Evolutionary conservation across 2,329 filamentous ascomycete species (phyloP), one percentile per base, ranked within the genome.

Genomic region (Aspergillus ochraceoroseus): DNA sequence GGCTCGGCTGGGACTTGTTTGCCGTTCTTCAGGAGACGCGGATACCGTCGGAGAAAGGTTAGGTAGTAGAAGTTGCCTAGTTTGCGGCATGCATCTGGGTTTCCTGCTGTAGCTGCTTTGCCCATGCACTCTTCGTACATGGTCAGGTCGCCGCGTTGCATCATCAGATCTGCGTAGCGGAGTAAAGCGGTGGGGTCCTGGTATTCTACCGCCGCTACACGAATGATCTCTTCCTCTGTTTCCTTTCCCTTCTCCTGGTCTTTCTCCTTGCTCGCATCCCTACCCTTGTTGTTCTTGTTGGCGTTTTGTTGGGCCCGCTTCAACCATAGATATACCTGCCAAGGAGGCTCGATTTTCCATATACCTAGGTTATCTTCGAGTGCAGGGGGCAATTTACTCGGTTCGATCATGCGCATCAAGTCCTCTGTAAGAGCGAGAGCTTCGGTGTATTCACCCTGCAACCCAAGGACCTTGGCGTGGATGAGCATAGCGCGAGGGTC

Each of bases 21-120:
- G 11, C 12, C 7, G 11, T 26, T 13, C 5, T 11, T 7, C 13
- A n/a, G n/a, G n/a, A n/a, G n/a, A n/a, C n/a, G 57, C 0, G 54
- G 51, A 19, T 54, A 53, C 20, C 45, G 38, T 3, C 58, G 56
- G 8, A 49, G 47, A n/a, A 26, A 57, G 5, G 51, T 64, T 29
- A 53, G 57, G 36, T 56, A 62, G 44, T 68, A 68, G 41, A 61
- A 61, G 31, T 64, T 61, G 2, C 55, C 65, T 6, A 68, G 49
- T 20, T 54, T 56, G n/a, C 54, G 42, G 42, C 58, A 62, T 2
- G 64, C 61, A 4, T 51, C 41, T 2, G 23, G n/a, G 23, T 62
- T 29, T 5, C 58, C 57, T 2, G 51, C 40, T 9, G 56, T 54
- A 1, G 64, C 65, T 18, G 61, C 59, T 37, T 57, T 57, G 28